These are phyloP conservation scores for Jackrogersella minutella DNA, from an alignment of 495 filamentous ascomycete species.

Conservation along the genomic window DNA sequence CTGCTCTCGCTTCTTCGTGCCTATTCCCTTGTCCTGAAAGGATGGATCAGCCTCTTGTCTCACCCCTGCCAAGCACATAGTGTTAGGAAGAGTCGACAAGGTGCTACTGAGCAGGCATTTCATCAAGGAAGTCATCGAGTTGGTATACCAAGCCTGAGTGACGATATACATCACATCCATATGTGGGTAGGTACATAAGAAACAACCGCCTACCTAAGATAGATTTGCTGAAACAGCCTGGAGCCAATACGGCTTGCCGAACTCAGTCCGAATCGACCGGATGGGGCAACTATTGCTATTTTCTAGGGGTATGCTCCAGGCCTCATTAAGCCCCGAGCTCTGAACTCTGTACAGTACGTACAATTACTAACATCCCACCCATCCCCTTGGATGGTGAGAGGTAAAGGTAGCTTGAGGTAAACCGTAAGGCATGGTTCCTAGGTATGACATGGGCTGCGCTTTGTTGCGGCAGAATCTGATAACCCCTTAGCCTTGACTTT, in stretches of 20 bases:
- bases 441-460: slow-evolving; percentile 21
- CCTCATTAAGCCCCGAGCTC: slow-evolving; percentile 17
- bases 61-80: slow-evolving; percentile 38
- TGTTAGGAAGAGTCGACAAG: slow-evolving; percentile 23
- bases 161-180: neutral
- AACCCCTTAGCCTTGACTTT: neutral
- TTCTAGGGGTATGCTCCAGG: neutral
- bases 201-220: neutral
- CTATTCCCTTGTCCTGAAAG: slow-evolving; percentile 2
- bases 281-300: slow-evolving; percentile 20
- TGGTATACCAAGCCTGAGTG: slow-evolving; percentile 5
- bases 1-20: neutral
- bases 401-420: neutral
- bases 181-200: neutral
- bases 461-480: slow-evolving; percentile 29
- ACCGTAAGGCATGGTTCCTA: neutral
- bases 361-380: neutral
- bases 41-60: slow-evolving; percentile 34
- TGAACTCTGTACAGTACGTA: neutral
- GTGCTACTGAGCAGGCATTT: slow-evolving; percentile 18
- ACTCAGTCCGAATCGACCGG: slow-evolving; percentile 32
- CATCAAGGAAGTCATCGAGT: slow-evolving; percentile 11
- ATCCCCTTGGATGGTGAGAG: too few relatives aligned
- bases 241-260: slow-evolving; percentile 33
- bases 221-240: slow-evolving; percentile 18